Evolutionary conservation across 371 early-diverging fungal genomes (phyloP).

Genomic region (Rhizopus stolonifer): DNA sequence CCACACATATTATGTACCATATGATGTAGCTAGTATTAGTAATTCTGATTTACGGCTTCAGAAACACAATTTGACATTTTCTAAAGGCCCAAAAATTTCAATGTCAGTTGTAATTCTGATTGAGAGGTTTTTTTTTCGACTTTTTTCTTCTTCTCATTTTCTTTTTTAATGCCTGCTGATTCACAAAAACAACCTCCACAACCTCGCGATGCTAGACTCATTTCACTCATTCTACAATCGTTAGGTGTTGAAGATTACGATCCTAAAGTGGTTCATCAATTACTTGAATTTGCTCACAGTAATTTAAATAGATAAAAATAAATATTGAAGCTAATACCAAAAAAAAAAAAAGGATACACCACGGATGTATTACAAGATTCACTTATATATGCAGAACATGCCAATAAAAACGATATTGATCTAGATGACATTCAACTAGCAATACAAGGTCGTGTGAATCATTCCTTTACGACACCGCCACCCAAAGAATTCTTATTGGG

Average conservation of each 20-base stretch:
- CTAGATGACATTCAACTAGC: constrained; percentile 93
- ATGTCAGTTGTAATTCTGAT: neutral
- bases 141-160: neutral
- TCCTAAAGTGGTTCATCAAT: constrained; percentile 94
- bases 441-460: constrained; percentile 86
- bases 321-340: no score
- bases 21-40: no score
- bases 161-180: constrained; percentile 16
- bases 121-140: neutral
- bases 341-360: constrained; percentile 94
- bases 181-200: constrained; percentile 25
- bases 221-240: constrained; percentile 89
- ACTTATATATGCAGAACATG: constrained; percentile 92
- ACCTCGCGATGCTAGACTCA: constrained; percentile 91
- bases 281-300: constrained; percentile 94
- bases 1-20: no score
- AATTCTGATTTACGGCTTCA: no score
- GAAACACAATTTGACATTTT: no score
- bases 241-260: constrained; percentile 95
- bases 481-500: constrained; percentile 88
- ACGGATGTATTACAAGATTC: constrained; percentile 95
- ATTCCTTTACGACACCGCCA: constrained; percentile 90
- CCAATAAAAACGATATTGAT: constrained; percentile 79
- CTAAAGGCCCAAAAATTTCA: no score
- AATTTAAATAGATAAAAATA: no score